Conservation (phyloP, 441 rosid genomes). For the Gossypium gossypioides region DNA sequence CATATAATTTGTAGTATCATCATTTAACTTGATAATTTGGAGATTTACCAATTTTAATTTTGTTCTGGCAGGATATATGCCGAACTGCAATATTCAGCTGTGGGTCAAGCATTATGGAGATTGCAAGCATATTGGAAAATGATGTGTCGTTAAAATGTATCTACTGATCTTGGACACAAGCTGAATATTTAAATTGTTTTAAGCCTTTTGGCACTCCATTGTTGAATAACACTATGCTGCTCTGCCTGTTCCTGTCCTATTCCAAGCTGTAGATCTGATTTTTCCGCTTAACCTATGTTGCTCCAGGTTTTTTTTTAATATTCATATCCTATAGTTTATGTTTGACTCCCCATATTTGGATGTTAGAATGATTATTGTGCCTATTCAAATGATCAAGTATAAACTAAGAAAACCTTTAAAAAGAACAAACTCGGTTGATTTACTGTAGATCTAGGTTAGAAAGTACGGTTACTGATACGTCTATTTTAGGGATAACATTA, state of each 20-base stretch:
- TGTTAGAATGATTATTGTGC: too few relatives aligned
- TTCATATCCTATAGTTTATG: too few relatives aligned
- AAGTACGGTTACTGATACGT: too few relatives aligned
- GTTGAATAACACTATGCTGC: background rate
- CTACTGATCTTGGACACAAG: slow-evolving; percentile 5
- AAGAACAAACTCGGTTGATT: too few relatives aligned
- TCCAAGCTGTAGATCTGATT: background rate
- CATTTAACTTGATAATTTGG: background rate
- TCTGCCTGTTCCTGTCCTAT: slow-evolving; percentile 1
- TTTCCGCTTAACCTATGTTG: background rate
- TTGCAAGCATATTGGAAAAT: slow-evolving; percentile 2
- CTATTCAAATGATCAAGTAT: too few relatives aligned
- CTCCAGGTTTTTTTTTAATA: too few relatives aligned
- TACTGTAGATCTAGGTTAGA: too few relatives aligned
- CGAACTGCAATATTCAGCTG: background rate
- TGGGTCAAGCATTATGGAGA: background rate
- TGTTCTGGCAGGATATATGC: slow-evolving; percentile 22
- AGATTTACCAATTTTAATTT: slow-evolving; percentile 3
- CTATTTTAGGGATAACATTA: too few relatives aligned
- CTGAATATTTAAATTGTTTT: slow-evolving; percentile 6
- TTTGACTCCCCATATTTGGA: too few relatives aligned
- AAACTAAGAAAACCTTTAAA: too few relatives aligned
- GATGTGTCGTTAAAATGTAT: slow-evolving; percentile 9
- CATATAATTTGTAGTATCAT: background rate
- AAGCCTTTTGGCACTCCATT: slow-evolving; percentile 18